phyloP scores from a whole-genome alignment of 768 basidiomycete species.

The Fomitopsis pulvina region DNA sequence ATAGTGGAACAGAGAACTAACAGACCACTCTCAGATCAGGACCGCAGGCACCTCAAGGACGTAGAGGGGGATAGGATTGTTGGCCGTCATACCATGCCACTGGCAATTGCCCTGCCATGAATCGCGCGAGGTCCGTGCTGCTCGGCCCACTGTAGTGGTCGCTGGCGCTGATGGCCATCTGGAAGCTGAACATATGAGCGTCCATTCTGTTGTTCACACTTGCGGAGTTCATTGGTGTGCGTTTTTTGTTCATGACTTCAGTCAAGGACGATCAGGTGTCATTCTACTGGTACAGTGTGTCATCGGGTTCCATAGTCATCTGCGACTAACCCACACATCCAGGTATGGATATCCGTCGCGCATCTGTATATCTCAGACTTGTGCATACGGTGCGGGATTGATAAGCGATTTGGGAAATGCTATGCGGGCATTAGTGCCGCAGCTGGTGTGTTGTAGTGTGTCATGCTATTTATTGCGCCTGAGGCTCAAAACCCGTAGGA shows the following conservation, averaged over 20 bases:
- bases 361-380: background rate
- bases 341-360: background rate
- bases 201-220: slow-evolving; percentile 9
- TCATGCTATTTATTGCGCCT: too few species aligned
- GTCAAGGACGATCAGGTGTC: slow-evolving; percentile 19
- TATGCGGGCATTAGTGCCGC: too few species aligned
- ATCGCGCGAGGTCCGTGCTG: slow-evolving; percentile 15
- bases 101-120: slow-evolving; percentile 12
- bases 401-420: too few species aligned
- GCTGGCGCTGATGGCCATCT: slow-evolving; percentile 11
- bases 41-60: slow-evolving; percentile 13
- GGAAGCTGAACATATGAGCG: slow-evolving; percentile 12
- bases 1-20: background rate
- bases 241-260: slow-evolving; percentile 11
- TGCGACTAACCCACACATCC: too few species aligned
- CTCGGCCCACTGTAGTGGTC: slow-evolving; percentile 20
- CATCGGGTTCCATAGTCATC: background rate
- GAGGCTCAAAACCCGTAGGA: too few species aligned
- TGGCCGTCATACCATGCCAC: slow-evolving; percentile 9
- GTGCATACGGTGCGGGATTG: too few species aligned
- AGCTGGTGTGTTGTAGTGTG: background rate
- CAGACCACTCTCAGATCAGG: slow-evolving; percentile 6
- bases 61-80: slow-evolving; percentile 8
- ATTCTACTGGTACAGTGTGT: slow-evolving; percentile 25
- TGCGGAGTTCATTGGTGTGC: slow-evolving; percentile 14